Evolutionary conservation across 73 alveolate genomes (phyloP), one percentile per base, ranked within the genome.

Genomic region (Paraurostyla sp.): DNA sequence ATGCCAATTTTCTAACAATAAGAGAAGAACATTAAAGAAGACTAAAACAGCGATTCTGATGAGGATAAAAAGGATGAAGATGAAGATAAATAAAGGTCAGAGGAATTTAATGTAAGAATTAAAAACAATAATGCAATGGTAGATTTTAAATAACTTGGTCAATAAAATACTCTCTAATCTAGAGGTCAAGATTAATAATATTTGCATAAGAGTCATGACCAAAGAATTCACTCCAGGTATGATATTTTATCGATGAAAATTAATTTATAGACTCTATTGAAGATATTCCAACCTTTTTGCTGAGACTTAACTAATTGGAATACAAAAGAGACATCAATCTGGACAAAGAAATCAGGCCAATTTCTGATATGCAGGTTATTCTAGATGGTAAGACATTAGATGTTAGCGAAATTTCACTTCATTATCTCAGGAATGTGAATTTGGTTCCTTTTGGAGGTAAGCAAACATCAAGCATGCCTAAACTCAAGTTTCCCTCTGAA

Each of bases 231-330:
- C 13, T 11, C 32, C 35, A 1, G 71, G 71, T 73, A 73, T 11
- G 0, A 23, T 3, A 6, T 25, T 65, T 35, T 16, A 16, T 27
- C 33, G 32, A 15, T 27, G 9, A 22, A 15, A 7, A 15, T 69
- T 41, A 18, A 9, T 11, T 35, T 36, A 16, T 41, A 69, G 58
- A 41, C 22, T 29, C 29, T 32, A 3, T 38, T 36, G 9, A 9
- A 15, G 71, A 43, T 40, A 73, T 73, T 0, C 86, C 86, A 73
- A 73, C 86, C 7, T 73, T 73, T 73, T 18, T 73, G 32, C 86
- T 73, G 1, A 73, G 71, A 33, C 48, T 73, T 2, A 73, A 52
- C 1, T 32, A 43, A 11, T 22, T 73, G 4, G 86, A 73, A 45
- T 73, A 73, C 27, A 73, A 49, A 45, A 40, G 71, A 7, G 41